Base-by-base conservation (phyloP, 75 land plant species). In the Chamaecyparis obtusa region DNA sequence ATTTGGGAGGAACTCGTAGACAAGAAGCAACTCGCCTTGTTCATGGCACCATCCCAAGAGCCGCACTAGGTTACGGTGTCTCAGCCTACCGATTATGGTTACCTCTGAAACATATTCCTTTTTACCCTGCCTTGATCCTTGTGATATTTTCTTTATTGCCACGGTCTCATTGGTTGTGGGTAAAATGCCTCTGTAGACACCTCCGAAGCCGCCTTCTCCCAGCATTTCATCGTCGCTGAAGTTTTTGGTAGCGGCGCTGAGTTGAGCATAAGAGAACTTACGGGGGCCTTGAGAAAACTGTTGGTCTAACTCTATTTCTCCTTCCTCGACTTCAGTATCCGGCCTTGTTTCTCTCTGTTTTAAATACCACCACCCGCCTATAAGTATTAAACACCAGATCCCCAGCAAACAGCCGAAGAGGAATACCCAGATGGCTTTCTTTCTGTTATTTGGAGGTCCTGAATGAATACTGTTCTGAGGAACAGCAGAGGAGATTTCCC, bases 41-140 rank as follows among this genome's bases (percentile, higher is more conserved):
- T 89, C 89, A 35, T 89, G 89, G 85, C 93, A 86, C 90, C 90
- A 92, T 13, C 93, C 93, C 14, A 88, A 44, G 17, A 92, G 89
- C 80, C 85, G 87, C 21, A 92, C 92, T 48, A 92, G 55, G 57
- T 92, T 92, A 49, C 87, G 72, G 86, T 92, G 93, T 51, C 90
- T 71, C 78, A 92, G 51, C 36, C 86, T 89, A 24, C 92, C 86
- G 5, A 93, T 91, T 51, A 83, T 86, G 16, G 74, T 87, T 4
- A 91, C 87, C 83, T 93, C 94, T 0, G 95, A 89, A 9, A 87
- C 83, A 64, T 91, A 92, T 49, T 91, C 90, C 85, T 80, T 86
- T n/a, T 87, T 92, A 16, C 92, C 94, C 80, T 90, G 89, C 32
- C 77, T 87, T 11, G 88, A 88, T 13, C 51, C 72, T 1, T 71